Evolutionary conservation across 2,329 filamentous ascomycete genomes (phyloP), one percentile per base, ranked within the genome.

Genomic region (Sporothrix brunneoviolacea): DNA sequence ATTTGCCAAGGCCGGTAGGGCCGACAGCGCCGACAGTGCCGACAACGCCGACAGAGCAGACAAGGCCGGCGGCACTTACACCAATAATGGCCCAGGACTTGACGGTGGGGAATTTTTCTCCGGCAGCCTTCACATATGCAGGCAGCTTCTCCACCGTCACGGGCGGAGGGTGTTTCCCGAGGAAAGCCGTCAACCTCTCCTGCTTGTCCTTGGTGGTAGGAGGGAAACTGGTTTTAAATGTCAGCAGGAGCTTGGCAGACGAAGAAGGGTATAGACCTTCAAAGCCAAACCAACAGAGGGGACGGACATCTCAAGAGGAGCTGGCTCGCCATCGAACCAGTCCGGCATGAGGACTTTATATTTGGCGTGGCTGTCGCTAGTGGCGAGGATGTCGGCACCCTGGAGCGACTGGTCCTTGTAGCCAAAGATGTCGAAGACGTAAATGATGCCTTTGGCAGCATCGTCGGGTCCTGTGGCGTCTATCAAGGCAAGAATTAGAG

Each of bases 311-410:
- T 71, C 71, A 64, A 82, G 74, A 44, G 71, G 68, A 60, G 69
- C 70, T 2, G 88, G 85, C 57, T 79, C 75, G 64, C 88, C 90
- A 54, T 86, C 78, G 72, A 95, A 95, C 76, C 88, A 91, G 70
- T 96, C 91, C 24, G 91, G 91, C 56, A 96, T 91, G 69, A 91
- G 90, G 58, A 95, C 87, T 59, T 82, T 83, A 73, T 94, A 93
- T 62, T 86, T 80, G 65, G 71, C 78, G 68, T 70, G 76, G 65
- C 71, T 62, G 60, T 79, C 73, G 54, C 73, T 71, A 40, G 69
- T 70, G 39, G 79, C 73, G 21, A 85, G 70, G 58, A 80, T 86
- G 60, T 88, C 84, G 55, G 82, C 81, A 21, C 83, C 84, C 64
- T 87, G 83, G 10, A 86, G 55, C 3, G 83, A 83, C 67, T 88